Base-by-base conservation (phyloP, 495 filamentous ascomycete genomes). In the Lentithecium fluviatile region DNA sequence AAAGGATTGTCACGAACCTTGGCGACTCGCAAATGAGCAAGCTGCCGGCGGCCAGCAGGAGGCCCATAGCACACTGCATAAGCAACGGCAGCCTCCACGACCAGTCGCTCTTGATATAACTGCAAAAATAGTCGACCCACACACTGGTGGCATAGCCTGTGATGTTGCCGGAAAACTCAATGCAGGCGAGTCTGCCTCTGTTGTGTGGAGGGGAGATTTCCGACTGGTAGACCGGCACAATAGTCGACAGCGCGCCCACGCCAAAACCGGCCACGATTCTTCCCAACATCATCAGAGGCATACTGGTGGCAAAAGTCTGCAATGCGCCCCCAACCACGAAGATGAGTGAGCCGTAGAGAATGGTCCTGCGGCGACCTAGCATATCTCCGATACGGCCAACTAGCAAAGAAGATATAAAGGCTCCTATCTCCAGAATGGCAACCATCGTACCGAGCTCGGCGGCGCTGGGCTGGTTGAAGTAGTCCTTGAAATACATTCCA, bases 111-210 rank as follows among this genome's bases (percentile, higher is more conserved):
- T 88, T 67, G 69, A 98, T 97, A 71, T 82, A 97, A 55, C 88
- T 93, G 75, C 93, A 97, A 63, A 92, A 90, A 71, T 97, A 98
- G 75, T 97, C 94, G 0, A 97, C 92, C 94, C 94, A 98, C 8
- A 98, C 94, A 64, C 91, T 96, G 48, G 90, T 88, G 47, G 91
- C 89, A 73, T 98, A 98, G 23, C 94, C 94, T 63, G 87, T 83
- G 60, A 98, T 95, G 73, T 98, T 98, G 29, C 94, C 94, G 0
- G 95, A 90, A 69, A 98, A 98, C 72, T 97, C 95, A 58, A 98
- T 97, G 74, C 94, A 98, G 12, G 94, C 94, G 57, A 97, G 79
- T 74, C 93, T 92, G 17, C 95, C 95, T 53, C 95, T 81, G 71
- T 95, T 97, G 64, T 98, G 95, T 13, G 94, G 90, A 52, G 94